A percentile compares a stretch with the other conserved stretches of the same genome.
phyloP scores from a whole-genome alignment of 495 filamentous ascomycete species.

The Aspergillus mulundensis region DNA sequence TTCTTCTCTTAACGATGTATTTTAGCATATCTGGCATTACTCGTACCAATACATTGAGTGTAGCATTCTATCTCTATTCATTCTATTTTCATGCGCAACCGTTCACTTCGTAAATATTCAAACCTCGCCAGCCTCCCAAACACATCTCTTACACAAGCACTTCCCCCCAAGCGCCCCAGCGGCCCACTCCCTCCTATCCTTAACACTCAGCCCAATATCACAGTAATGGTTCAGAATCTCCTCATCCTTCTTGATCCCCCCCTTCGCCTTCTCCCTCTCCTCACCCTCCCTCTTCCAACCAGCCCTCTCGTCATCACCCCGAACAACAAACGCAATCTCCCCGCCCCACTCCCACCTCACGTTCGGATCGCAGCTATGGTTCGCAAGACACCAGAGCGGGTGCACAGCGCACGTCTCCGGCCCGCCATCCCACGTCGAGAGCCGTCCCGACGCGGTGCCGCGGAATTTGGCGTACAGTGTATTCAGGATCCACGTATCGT shows the following conservation, averaged over 20 bases:
- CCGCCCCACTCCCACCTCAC: conserved; percentile 92
- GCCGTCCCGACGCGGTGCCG: conserved; percentile 80
- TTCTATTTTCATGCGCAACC: too few relatives aligned
- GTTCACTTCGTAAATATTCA: neutral
- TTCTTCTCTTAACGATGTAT: neutral
- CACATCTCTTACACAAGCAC: conserved; percentile 79
- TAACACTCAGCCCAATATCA: conserved; percentile 73
- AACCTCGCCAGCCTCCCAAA: conserved; percentile 47
- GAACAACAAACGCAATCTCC: conserved; percentile 64
- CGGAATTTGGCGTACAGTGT: conserved; percentile 92
- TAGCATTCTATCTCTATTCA: neutral
- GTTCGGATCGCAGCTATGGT: conserved; percentile 93
- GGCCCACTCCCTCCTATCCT: conserved; percentile 84
- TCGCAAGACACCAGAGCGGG: conserved; percentile 74
- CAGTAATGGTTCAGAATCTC: conserved; percentile 94
- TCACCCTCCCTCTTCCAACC: conserved; percentile 35
- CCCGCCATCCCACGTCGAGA: conserved; percentile 65
- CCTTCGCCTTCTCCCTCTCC: conserved; percentile 10
- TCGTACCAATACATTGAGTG: neutral
- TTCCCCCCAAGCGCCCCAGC: conserved; percentile 75
- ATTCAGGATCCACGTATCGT: conserved; percentile 92
- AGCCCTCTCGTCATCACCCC: conserved; percentile 39
- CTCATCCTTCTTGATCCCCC: conserved; percentile 68
- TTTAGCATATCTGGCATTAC: neutral
- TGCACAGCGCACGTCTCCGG: conserved; percentile 79